phyloP scores from a whole-genome alignment of 306 rosid genomes.

The Vicia villosa region DNA sequence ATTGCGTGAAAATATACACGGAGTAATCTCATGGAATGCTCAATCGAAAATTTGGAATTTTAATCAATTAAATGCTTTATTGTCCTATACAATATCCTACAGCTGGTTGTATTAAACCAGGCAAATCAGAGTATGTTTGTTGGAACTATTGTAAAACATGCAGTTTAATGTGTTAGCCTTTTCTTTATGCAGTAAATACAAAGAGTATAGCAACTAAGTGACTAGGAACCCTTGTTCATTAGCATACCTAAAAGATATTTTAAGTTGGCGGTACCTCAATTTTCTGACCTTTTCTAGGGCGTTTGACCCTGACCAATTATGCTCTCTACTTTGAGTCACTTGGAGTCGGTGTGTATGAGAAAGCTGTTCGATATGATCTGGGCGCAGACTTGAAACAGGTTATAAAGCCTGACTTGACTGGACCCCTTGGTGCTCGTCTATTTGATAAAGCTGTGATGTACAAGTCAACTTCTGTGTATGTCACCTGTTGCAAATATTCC shows the following conservation, averaged over 20 bases:
- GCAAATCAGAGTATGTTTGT: constrained; percentile 28
- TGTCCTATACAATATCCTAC: constrained; percentile 6
- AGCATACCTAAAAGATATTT: not conserved
- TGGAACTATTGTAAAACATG: constrained; percentile 9
- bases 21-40: constrained; percentile 17
- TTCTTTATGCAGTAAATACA: constrained; percentile 30
- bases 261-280: constrained; percentile 17
- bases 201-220: not conserved
- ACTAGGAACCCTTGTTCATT: constrained; percentile 17
- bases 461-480: constrained; percentile 82
- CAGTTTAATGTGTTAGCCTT: constrained; percentile 30
- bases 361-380: constrained; percentile 82
- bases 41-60: constrained; percentile 6
- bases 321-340: constrained; percentile 88
- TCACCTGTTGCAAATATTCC: constrained; percentile 37
- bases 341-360: constrained; percentile 84
- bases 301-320: constrained; percentile 77
- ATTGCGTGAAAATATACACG: not conserved
- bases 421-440: constrained; percentile 95
- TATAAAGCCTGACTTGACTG: constrained; percentile 89
- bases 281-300: constrained; percentile 60
- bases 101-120: constrained; percentile 26
- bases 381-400: constrained; percentile 73
- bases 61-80: constrained; percentile 13
- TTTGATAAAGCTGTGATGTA: constrained; percentile 96